Conservation (phyloP, 495 filamentous ascomycete species). For the Aspergillus taichungensis region DNA sequence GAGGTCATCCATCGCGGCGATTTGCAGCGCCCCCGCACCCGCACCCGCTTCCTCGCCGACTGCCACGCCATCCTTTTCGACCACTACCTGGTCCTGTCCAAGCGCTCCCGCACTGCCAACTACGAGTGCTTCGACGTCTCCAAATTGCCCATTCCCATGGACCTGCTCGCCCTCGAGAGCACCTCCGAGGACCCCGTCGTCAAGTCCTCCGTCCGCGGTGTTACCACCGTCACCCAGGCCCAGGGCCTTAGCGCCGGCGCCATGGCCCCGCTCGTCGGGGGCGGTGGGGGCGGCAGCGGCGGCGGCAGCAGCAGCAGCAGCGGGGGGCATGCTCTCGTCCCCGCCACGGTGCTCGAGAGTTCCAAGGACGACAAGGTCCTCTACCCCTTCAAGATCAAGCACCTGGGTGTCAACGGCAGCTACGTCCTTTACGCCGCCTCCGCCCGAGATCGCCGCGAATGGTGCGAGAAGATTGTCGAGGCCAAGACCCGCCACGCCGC, state of each 20-base stretch:
- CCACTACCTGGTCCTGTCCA: constrained; percentile 91
- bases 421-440: constrained; percentile 83
- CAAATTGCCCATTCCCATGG: constrained; percentile 95
- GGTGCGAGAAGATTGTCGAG: constrained; percentile 88
- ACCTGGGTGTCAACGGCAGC: constrained; percentile 74
- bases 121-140: constrained; percentile 92
- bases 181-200: constrained; percentile 83
- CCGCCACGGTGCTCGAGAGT: constrained; percentile 44
- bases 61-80: constrained; percentile 91
- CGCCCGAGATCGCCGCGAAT: constrained; percentile 66
- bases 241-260: constrained; percentile 46
- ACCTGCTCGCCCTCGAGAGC: constrained; percentile 83
- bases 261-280: constrained; percentile 58
- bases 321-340: constrained; percentile 36
- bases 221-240: constrained; percentile 48
- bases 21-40: constrained; percentile 72
- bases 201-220: constrained; percentile 68
- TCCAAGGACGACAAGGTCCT: constrained; percentile 70
- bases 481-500: constrained; percentile 90
- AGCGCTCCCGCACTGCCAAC: constrained; percentile 56
- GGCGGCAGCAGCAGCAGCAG: constrained; percentile 15
- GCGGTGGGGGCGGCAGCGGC: constrained; percentile 32
- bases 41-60: constrained; percentile 84
- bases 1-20: constrained; percentile 86
- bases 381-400: constrained; percentile 93